Percentiles rank a stretch among this genome's conserved stretches.
Evolutionary conservation across 2,329 filamentous ascomycete species (phyloP).

Genomic region (Aspergillus uvarum): DNA sequence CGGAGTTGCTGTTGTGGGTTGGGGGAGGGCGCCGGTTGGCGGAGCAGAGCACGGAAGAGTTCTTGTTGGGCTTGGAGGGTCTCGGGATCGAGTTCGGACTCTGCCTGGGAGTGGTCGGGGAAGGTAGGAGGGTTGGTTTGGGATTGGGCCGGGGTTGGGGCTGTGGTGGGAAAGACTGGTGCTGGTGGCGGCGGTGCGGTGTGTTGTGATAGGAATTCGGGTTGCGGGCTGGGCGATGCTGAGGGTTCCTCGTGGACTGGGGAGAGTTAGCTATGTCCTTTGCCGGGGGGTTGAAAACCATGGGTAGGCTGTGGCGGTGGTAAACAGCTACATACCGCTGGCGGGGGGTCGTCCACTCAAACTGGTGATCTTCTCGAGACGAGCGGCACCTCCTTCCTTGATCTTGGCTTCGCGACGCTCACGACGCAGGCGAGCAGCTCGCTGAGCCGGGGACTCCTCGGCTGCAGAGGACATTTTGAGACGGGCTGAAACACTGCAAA

Average conservation of each 20-base stretch:
- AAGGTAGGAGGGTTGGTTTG: conserved; percentile 24
- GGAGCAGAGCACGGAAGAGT: conserved; percentile 43
- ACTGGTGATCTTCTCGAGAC: conserved; percentile 62
- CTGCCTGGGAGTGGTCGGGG: not conserved
- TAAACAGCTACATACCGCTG: conserved; percentile 29
- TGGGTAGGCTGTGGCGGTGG: not conserved
- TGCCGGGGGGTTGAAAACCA: conserved; percentile 4
- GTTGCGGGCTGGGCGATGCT: conserved; percentile 23
- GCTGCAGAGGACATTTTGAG: conserved; percentile 22
- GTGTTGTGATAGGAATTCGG: conserved; percentile 2
- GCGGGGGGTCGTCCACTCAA: conserved; percentile 55
- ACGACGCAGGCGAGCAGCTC: conserved; percentile 59
- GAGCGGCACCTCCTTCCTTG: conserved; percentile 56
- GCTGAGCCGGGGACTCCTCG: conserved; percentile 49
- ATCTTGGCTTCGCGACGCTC: conserved; percentile 65
- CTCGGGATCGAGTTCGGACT: conserved; percentile 8
- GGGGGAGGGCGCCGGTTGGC: conserved; percentile 29
- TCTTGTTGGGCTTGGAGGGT: conserved; percentile 32
- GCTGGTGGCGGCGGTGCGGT: conserved; percentile 16
- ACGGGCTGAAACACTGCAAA: conserved; percentile 17
- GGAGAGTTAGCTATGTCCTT: conserved; percentile 10
- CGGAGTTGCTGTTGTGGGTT: conserved; percentile 14
- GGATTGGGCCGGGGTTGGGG: conserved; percentile 5
- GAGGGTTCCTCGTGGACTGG: conserved; percentile 28
- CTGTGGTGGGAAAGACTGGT: conserved; percentile 11